Conservation (phyloP, 1,284 basidiomycete genomes). For the Peniophora sp. region DNA sequence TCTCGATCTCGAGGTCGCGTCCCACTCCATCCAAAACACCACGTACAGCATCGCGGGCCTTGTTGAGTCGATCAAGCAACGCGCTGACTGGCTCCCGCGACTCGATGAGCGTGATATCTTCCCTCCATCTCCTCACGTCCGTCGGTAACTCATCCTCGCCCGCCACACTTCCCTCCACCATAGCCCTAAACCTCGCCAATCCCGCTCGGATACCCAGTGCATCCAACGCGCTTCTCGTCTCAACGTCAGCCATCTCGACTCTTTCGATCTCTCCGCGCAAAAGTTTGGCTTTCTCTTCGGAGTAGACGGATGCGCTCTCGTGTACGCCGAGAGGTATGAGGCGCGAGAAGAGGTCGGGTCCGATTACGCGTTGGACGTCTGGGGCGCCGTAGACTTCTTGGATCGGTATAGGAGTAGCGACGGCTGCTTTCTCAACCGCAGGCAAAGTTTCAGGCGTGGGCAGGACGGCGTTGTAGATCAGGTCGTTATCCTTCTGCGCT, state of each 20-base stretch:
- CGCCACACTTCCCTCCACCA: constrained; percentile 65
- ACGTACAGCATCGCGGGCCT: constrained; percentile 55
- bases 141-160: constrained; percentile 66
- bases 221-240: constrained; percentile 76
- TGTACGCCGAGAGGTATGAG: constrained; percentile 93
- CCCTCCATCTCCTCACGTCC: constrained; percentile 71
- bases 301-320: constrained; percentile 93
- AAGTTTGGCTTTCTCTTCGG: constrained; percentile 97
- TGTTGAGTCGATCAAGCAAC: constrained; percentile 55
- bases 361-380: constrained; percentile 94
- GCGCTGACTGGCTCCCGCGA: constrained; percentile 57
- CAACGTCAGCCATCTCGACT: constrained; percentile 77
- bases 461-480: constrained; percentile 96
- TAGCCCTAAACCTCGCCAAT: constrained; percentile 69
- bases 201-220: constrained; percentile 76
- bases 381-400: constrained; percentile 90
- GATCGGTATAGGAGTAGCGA: constrained; percentile 80
- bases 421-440: constrained; percentile 69
- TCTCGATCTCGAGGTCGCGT: constrained; percentile 69
- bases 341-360: constrained; percentile 83
- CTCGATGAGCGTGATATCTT: constrained; percentile 67
- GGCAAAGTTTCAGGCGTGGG: constrained; percentile 79
- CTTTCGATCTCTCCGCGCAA: constrained; percentile 86
- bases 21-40: constrained; percentile 53
- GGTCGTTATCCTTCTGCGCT: constrained; percentile 87